Percentiles rank a stretch among this genome's conserved stretches.
Conservation (phyloP, 2,329 filamentous ascomycete genomes). For the Aureobasidium subglaciale region DNA sequence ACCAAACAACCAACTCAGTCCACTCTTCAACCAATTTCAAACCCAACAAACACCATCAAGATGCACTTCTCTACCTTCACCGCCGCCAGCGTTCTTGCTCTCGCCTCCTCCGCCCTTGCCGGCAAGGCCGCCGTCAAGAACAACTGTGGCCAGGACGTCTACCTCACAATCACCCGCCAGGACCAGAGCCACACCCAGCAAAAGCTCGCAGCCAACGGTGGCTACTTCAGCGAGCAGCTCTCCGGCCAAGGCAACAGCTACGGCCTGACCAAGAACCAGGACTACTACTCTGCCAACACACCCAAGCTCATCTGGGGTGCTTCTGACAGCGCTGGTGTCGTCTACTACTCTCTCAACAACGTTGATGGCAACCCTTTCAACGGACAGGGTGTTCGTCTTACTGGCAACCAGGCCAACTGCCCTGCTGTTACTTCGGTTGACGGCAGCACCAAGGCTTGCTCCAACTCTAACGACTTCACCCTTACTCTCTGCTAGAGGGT, state of each 20-base stretch:
- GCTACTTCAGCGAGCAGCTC: constrained; percentile 21
- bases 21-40: neutral
- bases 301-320: constrained; percentile 26
- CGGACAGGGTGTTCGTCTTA: constrained; percentile 19
- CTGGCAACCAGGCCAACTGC: neutral
- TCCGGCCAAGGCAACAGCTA: constrained; percentile 26
- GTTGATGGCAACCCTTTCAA: constrained; percentile 24
- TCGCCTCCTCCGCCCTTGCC: constrained; percentile 18
- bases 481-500: constrained; percentile 13
- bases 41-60: constrained; percentile 10
- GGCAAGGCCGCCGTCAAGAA: constrained; percentile 22
- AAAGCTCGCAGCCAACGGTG: constrained; percentile 19
- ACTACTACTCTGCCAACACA: constrained; percentile 22
- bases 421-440: neutral
- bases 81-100: constrained; percentile 16
- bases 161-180: constrained; percentile 23
- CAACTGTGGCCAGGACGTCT: constrained; percentile 23
- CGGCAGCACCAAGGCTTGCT: constrained; percentile 15
- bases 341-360: constrained; percentile 26
- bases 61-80: constrained; percentile 20
- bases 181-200: constrained; percentile 18
- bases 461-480: constrained; percentile 10
- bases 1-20: neutral
- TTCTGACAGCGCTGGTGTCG: constrained; percentile 16
- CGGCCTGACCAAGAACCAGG: constrained; percentile 23